These are phyloP conservation scores for Macaranga tanarius DNA, from an alignment of 441 rosid species.

Conservation along the genomic window DNA sequence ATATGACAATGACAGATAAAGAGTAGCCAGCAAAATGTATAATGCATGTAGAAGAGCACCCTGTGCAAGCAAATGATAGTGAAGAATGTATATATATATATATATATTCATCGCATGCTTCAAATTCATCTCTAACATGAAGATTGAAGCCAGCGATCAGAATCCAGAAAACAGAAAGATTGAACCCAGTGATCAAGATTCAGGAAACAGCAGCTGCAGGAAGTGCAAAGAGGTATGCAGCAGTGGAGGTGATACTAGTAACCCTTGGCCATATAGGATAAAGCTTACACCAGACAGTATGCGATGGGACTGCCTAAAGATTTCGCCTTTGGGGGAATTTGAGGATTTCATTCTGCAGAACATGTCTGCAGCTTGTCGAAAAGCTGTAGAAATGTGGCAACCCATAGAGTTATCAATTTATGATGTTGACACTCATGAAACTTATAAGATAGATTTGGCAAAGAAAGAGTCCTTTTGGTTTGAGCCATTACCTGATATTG, in stretches of 20 bases:
- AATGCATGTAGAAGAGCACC: background rate
- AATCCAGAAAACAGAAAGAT: constrained; percentile 1
- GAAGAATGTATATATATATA: too few species aligned
- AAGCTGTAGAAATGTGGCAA: constrained; percentile 18
- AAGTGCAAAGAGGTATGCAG: background rate
- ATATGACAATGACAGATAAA: constrained; percentile 1
- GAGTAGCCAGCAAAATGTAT: background rate
- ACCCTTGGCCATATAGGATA: constrained; percentile 29
- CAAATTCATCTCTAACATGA: background rate
- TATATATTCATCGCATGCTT: too few species aligned
- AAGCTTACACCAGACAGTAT: constrained; percentile 29
- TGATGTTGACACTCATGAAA: constrained; percentile 29
- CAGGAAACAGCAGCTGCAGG: constrained; percentile 6
- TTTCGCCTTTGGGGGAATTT: constrained; percentile 26
- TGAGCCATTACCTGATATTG: constrained; percentile 35
- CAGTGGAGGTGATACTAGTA: background rate
- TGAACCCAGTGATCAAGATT: background rate
- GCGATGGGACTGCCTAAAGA: constrained; percentile 39
- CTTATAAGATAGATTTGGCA: constrained; percentile 24
- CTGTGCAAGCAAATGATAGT: background rate
- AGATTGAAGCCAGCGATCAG: background rate
- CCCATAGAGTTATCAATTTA: constrained; percentile 23
- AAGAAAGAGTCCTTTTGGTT: constrained; percentile 41
- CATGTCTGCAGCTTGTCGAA: constrained; percentile 13
- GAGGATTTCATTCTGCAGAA: constrained; percentile 27